Base-by-base conservation (phyloP, 306 rosid genomes). In the Comarum palustre region DNA sequence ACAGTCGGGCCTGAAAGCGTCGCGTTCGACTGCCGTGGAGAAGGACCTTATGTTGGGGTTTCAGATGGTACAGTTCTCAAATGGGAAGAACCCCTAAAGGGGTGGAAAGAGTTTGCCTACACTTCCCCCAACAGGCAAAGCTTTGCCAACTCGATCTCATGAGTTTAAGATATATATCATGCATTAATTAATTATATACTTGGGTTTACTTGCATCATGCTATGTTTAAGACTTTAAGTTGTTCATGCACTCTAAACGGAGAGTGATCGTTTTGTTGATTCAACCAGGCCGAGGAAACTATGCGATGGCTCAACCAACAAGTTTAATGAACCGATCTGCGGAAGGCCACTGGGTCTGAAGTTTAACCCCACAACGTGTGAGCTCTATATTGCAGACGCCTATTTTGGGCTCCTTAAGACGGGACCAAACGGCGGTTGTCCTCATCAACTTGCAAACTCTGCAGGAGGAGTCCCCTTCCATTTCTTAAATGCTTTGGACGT, bases 11-110 rank as follows among this genome's bases (percentile, higher is more conserved):
- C 90, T 1, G 94, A 89, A 62, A 83, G 90, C 75, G 48, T 78
- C 5, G 90, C 86, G 22, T 89, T 89, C 16, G 93, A 88, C 66
- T 86, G 90, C 85, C 82, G 66, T 59, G 93, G 90, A 8, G 55
- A 66, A 31, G 93, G 93, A 16, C 93, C 93, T 0, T 89, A 86
- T 15, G 86, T 74, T 0, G 76, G 89, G 0, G 90, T 86, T 11
- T 81, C 86, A 12, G 90, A 86, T 48, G 93, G 93, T 2, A 82
- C 86, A 71, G 83, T 89, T 32, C 85, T 89, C 78, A 82, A 83
- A 76, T 89, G 91, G 90, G 62, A 79, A 1, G 80, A 81, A 20
- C 39, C 60, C 13, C 27, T 12, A 0, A 50, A 20, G 19, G 73
- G 66, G 7, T 86, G 94, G 89, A 77, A 39, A 7, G 83, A 82